Base-by-base conservation (phyloP, 2,329 filamentous ascomycete genomes). In the Coniochaeta hoffmannii region DNA sequence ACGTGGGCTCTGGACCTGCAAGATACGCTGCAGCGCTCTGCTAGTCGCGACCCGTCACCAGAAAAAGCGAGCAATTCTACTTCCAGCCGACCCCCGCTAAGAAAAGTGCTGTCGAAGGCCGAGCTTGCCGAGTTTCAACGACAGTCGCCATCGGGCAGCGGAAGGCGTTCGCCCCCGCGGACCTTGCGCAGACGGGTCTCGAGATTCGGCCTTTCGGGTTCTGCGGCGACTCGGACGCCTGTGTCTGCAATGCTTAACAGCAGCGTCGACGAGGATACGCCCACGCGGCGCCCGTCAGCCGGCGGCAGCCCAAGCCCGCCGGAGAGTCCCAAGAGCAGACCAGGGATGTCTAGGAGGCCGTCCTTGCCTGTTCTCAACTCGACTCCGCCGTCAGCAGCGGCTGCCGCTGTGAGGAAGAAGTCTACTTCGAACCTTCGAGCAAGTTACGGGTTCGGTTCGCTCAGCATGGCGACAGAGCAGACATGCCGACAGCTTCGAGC, bases 61-160 rank as follows among this genome's bases (percentile, higher is more conserved):
- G 71, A 73, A 26, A 82, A 82, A 62, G 75, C 78, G 4, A 62
- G 62, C 7, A 59, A 59, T 44, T 65, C 71, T 19, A 74, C 81
- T 1, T 76, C 82, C 1, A 76, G 78, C 35, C 85, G 85, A 30
- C 89, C 87, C 34, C 92, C 93, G 4, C 73, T 97, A 32, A 82
- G 94, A 54, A 88, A 89, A 55, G 88, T 99, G 9, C 76, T 97
- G 31, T 96, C 92, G 1, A 90, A 89, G 63, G 86, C 88, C 0
- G 93, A 97, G 64, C 75, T 97, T 38, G 88, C 90, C 9, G 89
- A 92, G 58, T 92, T 96, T 58, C 82, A 84, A 59, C 73, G 81
- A 4, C 73, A 79, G 4, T 73, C 76, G 0, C 64, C 74, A 9
- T 68, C 73, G 9, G 9, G 6, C 31, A 53, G 50, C 8, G 79